phyloP scores from a whole-genome alignment of 768 basidiomycete genomes.

The Cystofilobasidium ferigula region DNA sequence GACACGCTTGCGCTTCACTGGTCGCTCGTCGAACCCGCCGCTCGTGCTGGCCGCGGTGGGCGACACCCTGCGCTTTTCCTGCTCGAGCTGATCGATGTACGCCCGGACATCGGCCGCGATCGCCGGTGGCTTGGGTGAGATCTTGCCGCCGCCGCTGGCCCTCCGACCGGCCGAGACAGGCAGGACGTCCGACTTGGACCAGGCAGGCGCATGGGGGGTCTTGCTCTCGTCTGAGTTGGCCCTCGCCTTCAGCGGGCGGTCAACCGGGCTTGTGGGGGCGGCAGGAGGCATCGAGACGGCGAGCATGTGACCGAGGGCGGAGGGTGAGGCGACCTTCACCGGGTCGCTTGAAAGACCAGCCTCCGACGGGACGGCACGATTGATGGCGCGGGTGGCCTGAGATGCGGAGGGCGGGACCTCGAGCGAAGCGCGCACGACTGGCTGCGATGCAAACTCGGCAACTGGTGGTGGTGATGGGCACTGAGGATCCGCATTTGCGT shows the following conservation, averaged over 20 bases:
- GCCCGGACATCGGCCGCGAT: conserved; percentile 5
- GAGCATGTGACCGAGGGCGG: background rate
- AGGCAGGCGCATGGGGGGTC: background rate
- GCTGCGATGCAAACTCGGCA: background rate
- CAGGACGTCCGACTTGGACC: conserved; percentile 4
- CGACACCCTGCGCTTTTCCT: background rate
- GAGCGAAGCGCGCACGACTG: background rate
- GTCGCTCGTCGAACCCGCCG: background rate
- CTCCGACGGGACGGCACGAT: background rate
- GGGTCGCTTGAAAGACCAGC: background rate
- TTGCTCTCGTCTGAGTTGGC: background rate
- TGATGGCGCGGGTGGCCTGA: background rate
- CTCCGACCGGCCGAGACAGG: background rate
- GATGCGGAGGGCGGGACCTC: background rate
- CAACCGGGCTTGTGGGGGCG: background rate
- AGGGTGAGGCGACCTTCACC: background rate
- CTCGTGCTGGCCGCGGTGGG: background rate
- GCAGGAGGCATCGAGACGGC: background rate
- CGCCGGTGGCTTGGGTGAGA: background rate
- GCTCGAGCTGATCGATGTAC: background rate
- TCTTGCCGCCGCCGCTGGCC: background rate
- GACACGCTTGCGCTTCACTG: conserved; percentile 11
- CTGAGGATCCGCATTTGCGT: background rate
- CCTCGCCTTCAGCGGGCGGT: background rate
- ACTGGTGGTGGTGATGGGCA: too few species aligned